Conservation (phyloP, 306 rosid species). For the Adenanthera pavonina region DNA sequence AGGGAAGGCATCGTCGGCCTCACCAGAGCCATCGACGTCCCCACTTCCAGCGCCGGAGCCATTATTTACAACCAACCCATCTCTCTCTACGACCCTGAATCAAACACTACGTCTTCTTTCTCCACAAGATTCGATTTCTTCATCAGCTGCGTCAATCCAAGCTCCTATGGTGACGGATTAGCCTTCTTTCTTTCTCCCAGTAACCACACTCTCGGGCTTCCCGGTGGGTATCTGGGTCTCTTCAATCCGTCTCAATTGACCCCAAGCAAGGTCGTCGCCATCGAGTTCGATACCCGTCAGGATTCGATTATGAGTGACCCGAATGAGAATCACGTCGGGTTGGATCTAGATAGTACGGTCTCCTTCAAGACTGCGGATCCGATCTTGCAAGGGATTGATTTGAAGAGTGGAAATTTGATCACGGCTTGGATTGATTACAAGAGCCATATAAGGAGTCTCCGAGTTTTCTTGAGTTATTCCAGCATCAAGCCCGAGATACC, state of each 20-base stretch:
- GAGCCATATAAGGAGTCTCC: conserved; percentile 41
- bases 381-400: conserved; percentile 51
- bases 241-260: conserved; percentile 50
- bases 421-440: conserved; percentile 87
- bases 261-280: conserved; percentile 54
- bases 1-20: conserved; percentile 70
- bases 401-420: conserved; percentile 62
- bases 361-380: conserved; percentile 65
- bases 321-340: conserved; percentile 67
- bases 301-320: conserved; percentile 61
- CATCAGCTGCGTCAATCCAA: conserved; percentile 53
- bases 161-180: conserved; percentile 68
- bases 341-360: conserved; percentile 52
- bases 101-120: conserved; percentile 73
- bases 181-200: conserved; percentile 73
- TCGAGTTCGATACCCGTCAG: conserved; percentile 70
- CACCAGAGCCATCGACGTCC: conserved; percentile 68
- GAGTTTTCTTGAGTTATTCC: conserved; percentile 63
- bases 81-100: conserved; percentile 46
- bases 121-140: conserved; percentile 68
- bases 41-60: conserved; percentile 72
- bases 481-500: conserved; percentile 58
- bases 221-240: conserved; percentile 57
- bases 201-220: conserved; percentile 51
- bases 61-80: conserved; percentile 65